Percentiles rank a stretch among this genome's conserved stretches.
These are phyloP conservation scores for Aaosphaeria pasadenensis DNA, from an alignment of 2,329 filamentous ascomycete species.

Conservation along the genomic window DNA sequence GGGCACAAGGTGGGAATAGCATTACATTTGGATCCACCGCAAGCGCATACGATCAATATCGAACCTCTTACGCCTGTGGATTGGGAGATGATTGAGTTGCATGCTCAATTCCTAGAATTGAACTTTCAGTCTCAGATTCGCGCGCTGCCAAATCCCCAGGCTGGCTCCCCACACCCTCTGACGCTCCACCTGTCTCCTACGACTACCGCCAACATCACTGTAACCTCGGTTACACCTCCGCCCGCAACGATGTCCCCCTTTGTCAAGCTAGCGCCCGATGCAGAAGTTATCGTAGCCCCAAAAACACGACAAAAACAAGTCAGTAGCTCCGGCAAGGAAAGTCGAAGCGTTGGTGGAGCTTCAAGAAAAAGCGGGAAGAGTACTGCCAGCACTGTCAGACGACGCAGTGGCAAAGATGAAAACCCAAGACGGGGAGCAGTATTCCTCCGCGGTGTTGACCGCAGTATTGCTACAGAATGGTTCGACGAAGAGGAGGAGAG, in stretches of 20 bases:
- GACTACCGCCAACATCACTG: constrained; percentile 86
- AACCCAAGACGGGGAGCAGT: constrained; percentile 62
- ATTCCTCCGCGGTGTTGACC: constrained; percentile 78
- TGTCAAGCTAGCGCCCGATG: constrained; percentile 88
- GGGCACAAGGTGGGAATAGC: constrained; percentile 70
- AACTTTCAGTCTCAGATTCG: constrained; percentile 92
- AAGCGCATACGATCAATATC: constrained; percentile 93
- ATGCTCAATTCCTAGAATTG: constrained; percentile 91
- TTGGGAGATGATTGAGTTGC: constrained; percentile 98
- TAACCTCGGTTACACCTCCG: constrained; percentile 77
- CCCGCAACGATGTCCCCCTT: constrained; percentile 69
- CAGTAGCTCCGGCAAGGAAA: constrained; percentile 65
- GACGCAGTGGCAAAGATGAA: constrained; percentile 59
- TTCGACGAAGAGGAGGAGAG: constrained; percentile 64
- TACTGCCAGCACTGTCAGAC: constrained; percentile 66
- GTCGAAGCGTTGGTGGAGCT: constrained; percentile 73
- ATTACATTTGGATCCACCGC: constrained; percentile 84
- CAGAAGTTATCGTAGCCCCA: constrained; percentile 94
- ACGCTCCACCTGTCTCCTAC: constrained; percentile 93
- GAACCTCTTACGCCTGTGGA: constrained; percentile 93
- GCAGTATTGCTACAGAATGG: constrained; percentile 66
- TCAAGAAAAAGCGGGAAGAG: constrained; percentile 78
- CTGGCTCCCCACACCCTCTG: constrained; percentile 68
- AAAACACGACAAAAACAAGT: constrained; percentile 75
- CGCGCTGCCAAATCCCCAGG: constrained; percentile 79